Conservation (phyloP, 495 filamentous ascomycete species). For the Talaromyces wortmannii region DNA sequence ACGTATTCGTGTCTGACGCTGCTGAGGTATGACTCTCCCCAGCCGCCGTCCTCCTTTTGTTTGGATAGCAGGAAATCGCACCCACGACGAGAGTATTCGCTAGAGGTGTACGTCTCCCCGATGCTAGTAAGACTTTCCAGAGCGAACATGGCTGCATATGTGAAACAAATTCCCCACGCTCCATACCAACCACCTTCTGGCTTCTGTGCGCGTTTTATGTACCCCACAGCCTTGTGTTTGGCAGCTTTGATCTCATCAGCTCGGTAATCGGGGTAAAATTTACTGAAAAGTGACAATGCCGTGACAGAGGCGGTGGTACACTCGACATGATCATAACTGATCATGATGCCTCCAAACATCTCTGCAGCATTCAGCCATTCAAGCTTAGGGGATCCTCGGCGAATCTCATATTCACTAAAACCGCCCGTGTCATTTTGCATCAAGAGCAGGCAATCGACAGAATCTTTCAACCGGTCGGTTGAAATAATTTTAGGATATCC, state of each 20-base stretch:
- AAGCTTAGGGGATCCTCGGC: conserved; percentile 65
- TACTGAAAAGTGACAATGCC: conserved; percentile 72
- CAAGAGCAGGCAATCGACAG: conserved; percentile 82
- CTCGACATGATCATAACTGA: conserved; percentile 95
- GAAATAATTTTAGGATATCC: conserved; percentile 71
- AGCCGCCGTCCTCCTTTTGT: conserved; percentile 84
- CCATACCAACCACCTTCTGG: conserved; percentile 91
- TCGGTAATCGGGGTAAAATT: conserved; percentile 76
- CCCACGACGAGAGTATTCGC: conserved; percentile 58
- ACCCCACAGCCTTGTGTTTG: conserved; percentile 62
- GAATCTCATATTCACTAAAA: conserved; percentile 84
- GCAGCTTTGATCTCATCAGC: conserved; percentile 65
- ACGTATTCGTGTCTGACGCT: conserved; percentile 55
- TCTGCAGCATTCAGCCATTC: conserved; percentile 92
- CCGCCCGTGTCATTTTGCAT: conserved; percentile 89
- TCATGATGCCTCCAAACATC: conserved; percentile 96
- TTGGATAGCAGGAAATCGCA: conserved; percentile 81
- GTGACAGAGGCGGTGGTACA: conserved; percentile 97
- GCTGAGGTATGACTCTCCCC: conserved; percentile 91
- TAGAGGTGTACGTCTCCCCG: conserved; percentile 75
- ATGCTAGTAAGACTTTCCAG: conserved; percentile 75
- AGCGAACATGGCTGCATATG: conserved; percentile 94
- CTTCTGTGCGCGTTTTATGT: conserved; percentile 76
- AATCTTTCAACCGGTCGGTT: conserved; percentile 69
- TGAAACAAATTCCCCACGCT: conserved; percentile 96